phyloP scores from a whole-genome alignment of 1,284 basidiomycete species.

The Pterulicium gracile region DNA sequence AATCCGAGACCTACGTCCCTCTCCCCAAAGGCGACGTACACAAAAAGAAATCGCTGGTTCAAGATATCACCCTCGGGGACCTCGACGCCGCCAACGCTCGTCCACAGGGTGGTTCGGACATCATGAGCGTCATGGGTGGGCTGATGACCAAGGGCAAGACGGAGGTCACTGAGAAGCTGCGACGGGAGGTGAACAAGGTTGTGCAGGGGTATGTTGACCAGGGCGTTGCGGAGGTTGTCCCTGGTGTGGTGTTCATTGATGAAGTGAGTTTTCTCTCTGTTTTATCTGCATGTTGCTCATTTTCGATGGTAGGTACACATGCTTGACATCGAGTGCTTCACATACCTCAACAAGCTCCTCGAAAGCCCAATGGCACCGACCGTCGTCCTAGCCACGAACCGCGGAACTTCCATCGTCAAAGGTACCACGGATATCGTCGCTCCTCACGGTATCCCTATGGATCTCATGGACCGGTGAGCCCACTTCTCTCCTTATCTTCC shows the following conservation, averaged over 20 bases:
- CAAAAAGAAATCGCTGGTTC: conserved; percentile 95
- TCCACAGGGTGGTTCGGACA: conserved; percentile 92
- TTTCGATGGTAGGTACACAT: conserved; percentile 76
- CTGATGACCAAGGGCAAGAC: conserved; percentile 91
- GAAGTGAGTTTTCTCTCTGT: conserved; percentile 52
- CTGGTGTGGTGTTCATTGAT: conserved; percentile 97
- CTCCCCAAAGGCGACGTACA: conserved; percentile 97
- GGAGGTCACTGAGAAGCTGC: conserved; percentile 94
- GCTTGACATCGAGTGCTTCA: conserved; percentile 99
- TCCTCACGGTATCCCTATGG: conserved; percentile 91
- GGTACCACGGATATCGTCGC: conserved; percentile 88
- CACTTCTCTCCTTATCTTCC: conserved; percentile 8
- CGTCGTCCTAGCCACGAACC: conserved; percentile 93
- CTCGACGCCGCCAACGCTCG: conserved; percentile 95
- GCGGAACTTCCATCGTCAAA: conserved; percentile 84
- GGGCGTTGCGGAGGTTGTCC: conserved; percentile 95
- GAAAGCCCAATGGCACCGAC: conserved; percentile 97
- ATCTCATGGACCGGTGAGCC: conserved; percentile 79
- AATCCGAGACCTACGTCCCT: conserved; percentile 97
- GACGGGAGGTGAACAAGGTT: conserved; percentile 96
- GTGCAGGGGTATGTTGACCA: conserved; percentile 97
- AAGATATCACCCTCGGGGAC: conserved; percentile 95
- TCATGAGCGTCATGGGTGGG: conserved; percentile 98
- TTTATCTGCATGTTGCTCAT: background rate
- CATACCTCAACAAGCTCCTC: conserved; percentile 91